Base-by-base conservation (phyloP, 2,329 filamentous ascomycete species). In the Mycosphaerelloides madeirae region DNA sequence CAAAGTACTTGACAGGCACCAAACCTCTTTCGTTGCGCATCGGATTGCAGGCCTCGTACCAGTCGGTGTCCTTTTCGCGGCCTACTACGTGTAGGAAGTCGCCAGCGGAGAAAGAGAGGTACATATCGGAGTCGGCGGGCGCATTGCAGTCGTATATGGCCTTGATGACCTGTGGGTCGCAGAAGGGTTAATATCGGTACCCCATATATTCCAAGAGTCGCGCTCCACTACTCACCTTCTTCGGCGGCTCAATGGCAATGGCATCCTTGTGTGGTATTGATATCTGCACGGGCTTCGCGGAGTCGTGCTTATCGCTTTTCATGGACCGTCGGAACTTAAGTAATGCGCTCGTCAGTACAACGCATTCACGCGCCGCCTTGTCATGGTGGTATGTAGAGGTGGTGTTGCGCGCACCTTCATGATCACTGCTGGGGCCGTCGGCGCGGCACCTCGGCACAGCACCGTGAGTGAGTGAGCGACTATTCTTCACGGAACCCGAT, bases 31-130 rank as follows among this genome's bases (percentile, higher is more conserved):
- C 87, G 68, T 85, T 85, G 61, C 86, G 88, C 54, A 95, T 76
- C 49, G 93, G 93, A 65, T 98, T 98, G 76, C 89, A 97, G 44
- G 91, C 93, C 70, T 97, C 93, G 76, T 96, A 98, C 91, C 93
- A 98, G 65, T 96, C 88, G 31, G 75, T 72, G 65, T 97, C 91
- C 74, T 96, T 84, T 72, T 97, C 93, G 67, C 91, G 85, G 61
- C 87, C 88, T 67, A 97, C 91, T 54, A 98, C 93, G 73, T 97
- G 91, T 66, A 98, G 93, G 68, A 97, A 98, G 67, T 98, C 93
- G 62, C 93, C 93, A 65, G 88, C 86, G 55, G 84, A 88, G 70
- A 98, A 98, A 65, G 85, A 84, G 60, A 98, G 76, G 72, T 95
- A 73, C 36, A 68, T 64, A 41, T 72, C 71, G 49, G 81, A 80